A percentile compares a stretch with the other conserved stretches of the same genome.
Evolutionary conservation across 2,329 filamentous ascomycete genomes (phyloP).

Genomic region (Graphium sp.): DNA sequence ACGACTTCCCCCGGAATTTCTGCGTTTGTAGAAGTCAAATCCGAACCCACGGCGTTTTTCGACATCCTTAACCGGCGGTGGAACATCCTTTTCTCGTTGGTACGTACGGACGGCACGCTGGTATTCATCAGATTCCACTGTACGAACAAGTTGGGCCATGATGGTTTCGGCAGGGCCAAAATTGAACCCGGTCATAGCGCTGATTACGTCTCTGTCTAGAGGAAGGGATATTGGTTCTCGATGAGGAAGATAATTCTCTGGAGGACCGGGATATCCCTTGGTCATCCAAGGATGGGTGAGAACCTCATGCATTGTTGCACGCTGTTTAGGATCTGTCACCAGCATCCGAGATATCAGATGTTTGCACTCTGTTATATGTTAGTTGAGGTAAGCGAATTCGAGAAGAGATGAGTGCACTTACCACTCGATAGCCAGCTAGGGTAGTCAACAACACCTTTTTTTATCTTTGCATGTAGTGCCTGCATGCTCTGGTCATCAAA

Average conservation of each 20-base stretch:
- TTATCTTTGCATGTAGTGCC: slow-evolving; percentile 94
- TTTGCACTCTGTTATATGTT: slow-evolving; percentile 56
- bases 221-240: slow-evolving; percentile 78
- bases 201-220: slow-evolving; percentile 66
- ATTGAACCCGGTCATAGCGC: slow-evolving; percentile 95
- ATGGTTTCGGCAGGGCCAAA: slow-evolving; percentile 83
- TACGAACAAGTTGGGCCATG: slow-evolving; percentile 59
- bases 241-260: slow-evolving; percentile 73
- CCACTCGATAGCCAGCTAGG: slow-evolving; percentile 82
- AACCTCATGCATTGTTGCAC: slow-evolving; percentile 78
- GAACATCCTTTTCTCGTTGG: slow-evolving; percentile 47
- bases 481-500: slow-evolving; percentile 99
- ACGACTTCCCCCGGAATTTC: slow-evolving; percentile 75
- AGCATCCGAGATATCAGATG: slow-evolving; percentile 89
- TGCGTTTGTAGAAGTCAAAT: slow-evolving; percentile 93
- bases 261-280: slow-evolving; percentile 73
- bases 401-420: slow-evolving; percentile 26
- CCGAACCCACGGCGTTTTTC: slow-evolving; percentile 77
- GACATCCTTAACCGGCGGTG: slow-evolving; percentile 39
- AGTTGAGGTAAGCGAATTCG: slow-evolving; percentile 1
- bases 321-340: slow-evolving; percentile 77
- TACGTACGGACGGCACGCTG: slow-evolving; percentile 63
- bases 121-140: slow-evolving; percentile 91
- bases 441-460: slow-evolving; percentile 91
- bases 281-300: slow-evolving; percentile 92